Evolutionary conservation across 345 rosid species (phyloP), one percentile per base, ranked within the genome.

Genomic region (Salix udensis): DNA sequence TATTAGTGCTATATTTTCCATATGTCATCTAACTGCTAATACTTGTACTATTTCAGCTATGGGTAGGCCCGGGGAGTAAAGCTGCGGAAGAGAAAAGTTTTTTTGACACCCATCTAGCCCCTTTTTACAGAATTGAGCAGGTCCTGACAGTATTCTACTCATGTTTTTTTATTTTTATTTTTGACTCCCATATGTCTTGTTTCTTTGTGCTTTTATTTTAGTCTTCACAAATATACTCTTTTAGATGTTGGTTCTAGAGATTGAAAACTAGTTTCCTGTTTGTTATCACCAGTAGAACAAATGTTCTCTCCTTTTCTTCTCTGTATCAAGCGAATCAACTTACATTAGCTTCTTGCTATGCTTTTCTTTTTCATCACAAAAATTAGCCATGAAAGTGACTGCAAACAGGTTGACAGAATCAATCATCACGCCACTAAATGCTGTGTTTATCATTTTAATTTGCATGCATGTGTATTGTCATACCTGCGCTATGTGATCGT

Each of bases 101-200:
- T 86, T 96, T 96, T 80, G 97, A 96, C 87, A 88, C 78, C 77
- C 97, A 91, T 78, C 89, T 96, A 36, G 92, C 98, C 36, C 98
- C 99, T 36, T 96, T 96, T 82, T 96, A 96, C 86, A 88, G 99
- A 88, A 96, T 93, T 68, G 94, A 96, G 86, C 96, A 96, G 99
- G 99, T 96, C 80, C 26, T 36, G 24, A 13, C 48, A 31, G n/a
- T 60, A 21, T 61, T 71, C 44, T 44, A 14, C 53, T 14, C 2
- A 7, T 26, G 44, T 19, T 24, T 39, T 78, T 81, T 71, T 34
- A 2, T 39, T 78, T 81, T 71, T 34, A 2, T 52, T 1, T 19
- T 74, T 72, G 72, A 31, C 52, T 6, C 15, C n/a, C 75, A 36
- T 34, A 34, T 74, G 60, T 73, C 73, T 69, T 39, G 68, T 70